Base-by-base conservation (phyloP, 108 stramenopile species). In the Bacterosira constricta region DNA sequence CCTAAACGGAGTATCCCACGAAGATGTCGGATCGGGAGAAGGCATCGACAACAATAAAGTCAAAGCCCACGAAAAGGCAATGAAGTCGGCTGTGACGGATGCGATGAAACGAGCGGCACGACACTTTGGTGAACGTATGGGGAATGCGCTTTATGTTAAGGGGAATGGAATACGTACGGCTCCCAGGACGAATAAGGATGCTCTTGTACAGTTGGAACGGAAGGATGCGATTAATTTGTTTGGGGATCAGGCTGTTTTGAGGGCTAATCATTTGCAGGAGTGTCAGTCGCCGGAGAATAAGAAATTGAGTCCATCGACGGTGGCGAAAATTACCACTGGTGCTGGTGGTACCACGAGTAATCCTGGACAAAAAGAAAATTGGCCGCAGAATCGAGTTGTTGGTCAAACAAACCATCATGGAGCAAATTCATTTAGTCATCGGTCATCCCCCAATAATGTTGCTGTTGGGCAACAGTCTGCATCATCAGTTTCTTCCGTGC, bases 111-210 rank as follows among this genome's bases (percentile, higher is more conserved):
- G 81, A 15, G 81, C 81, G 0, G 75, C 81, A 8, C 35, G 81
- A 27, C 81, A 82, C 36, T 82, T 77, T 60, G 81, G 81, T 13
- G 81, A 82, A 65, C 29, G 75, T 31, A 37, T 82, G 15, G 81
- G 81, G 29, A 82, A 82, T 73, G 81, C 81, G 8, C 51, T 82
- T 26, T 82, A 82, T 61, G 71, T 82, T 0, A 77, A 82, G 38
- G 77, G 76, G 10, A 73, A 66, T 59, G 71, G 76, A 18, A 72
- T 82, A 26, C 26, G 53, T 21, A 77, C 67, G 1, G 71, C 75
- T 11, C 81, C 81, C 0, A 64, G 29, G 31, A 70, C 74, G 17
- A 77, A 82, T 49, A 57, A 36, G 17, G 74, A 77, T 15, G 81
- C 81, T n/a, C 46, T 82, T 18, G 27, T 37, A 11, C 60, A 61